A percentile compares a stretch with the other conserved stretches of the same genome.
Conservation (phyloP, 441 rosid species). For the Aleurites moluccanus region DNA sequence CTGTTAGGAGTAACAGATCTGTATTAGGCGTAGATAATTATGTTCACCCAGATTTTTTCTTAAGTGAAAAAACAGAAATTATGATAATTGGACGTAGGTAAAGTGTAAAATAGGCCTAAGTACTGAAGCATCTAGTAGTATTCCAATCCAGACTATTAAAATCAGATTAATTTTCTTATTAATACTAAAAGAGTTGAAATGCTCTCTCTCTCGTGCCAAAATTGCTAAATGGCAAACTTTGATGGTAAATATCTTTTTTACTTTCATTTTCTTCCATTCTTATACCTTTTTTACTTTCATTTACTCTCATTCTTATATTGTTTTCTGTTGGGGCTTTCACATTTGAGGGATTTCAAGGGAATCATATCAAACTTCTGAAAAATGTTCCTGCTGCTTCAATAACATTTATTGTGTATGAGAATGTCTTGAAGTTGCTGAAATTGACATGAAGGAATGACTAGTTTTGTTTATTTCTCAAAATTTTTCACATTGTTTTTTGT, state of each 20-base stretch:
- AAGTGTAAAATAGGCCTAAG: not conserved
- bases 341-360: constrained; percentile 77
- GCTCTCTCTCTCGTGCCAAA: not conserved
- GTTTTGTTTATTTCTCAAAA: constrained; percentile 14
- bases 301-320: not conserved
- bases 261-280: too few species aligned
- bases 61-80: not conserved
- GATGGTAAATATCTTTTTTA: not conserved
- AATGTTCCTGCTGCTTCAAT: constrained; percentile 91
- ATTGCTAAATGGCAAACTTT: not conserved
- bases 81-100: not conserved
- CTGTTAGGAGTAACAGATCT: not conserved
- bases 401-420: constrained; percentile 87
- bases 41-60: not conserved
- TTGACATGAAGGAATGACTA: constrained; percentile 36
- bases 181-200: not conserved
- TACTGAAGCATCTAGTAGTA: not conserved
- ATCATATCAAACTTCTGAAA: constrained; percentile 79
- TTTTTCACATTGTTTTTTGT: constrained; percentile 13
- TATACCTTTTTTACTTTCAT: too few species aligned
- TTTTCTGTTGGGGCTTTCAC: constrained; percentile 42
- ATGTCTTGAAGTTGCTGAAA: constrained; percentile 65
- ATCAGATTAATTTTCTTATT: not conserved
- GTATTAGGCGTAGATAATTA: not conserved
- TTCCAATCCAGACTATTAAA: not conserved